phyloP scores from a whole-genome alignment of 257 asterid species.

The Sherardia arvensis region DNA sequence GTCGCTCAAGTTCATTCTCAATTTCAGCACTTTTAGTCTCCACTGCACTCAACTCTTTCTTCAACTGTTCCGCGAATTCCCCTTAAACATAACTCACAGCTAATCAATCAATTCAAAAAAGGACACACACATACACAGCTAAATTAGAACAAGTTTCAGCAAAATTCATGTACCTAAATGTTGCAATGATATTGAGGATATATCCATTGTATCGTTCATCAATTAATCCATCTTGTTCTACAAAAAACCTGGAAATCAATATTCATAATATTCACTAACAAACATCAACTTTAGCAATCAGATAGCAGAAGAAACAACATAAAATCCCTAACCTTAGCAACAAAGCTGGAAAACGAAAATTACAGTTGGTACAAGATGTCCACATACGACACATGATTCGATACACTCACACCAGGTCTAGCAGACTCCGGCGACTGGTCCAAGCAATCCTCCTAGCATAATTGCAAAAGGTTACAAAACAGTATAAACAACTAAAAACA shows the following conservation, averaged over 20 bases:
- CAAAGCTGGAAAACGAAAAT: constrained; percentile 85
- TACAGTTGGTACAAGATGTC: constrained; percentile 93
- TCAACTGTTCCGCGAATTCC: constrained; percentile 40
- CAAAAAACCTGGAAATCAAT: background rate
- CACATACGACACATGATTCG: constrained; percentile 81
- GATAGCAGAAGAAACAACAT: background rate
- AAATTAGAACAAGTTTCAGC: background rate
- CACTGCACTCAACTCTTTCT: constrained; percentile 40
- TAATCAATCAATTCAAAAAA: background rate
- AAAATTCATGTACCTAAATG: constrained; percentile 36
- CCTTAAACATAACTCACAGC: constrained; percentile 25
- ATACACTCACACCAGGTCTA: constrained; percentile 75
- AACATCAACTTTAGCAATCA: constrained; percentile 5
- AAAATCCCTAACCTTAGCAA: constrained; percentile 65
- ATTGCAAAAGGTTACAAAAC: constrained; percentile 2
- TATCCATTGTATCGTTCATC: constrained; percentile 29
- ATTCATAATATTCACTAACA: background rate
- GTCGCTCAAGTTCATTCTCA: constrained; percentile 45
- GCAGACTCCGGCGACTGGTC: constrained; percentile 39
- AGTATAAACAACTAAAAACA: background rate
- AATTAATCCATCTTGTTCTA: constrained; percentile 43
- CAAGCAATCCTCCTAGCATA: constrained; percentile 35
- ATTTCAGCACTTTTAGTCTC: constrained; percentile 43
- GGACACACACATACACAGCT: background rate
- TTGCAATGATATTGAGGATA: constrained; percentile 30